These are phyloP conservation scores for Leccinum solheimii DNA, from an alignment of 1,284 basidiomycete genomes.

Conservation along the genomic window DNA sequence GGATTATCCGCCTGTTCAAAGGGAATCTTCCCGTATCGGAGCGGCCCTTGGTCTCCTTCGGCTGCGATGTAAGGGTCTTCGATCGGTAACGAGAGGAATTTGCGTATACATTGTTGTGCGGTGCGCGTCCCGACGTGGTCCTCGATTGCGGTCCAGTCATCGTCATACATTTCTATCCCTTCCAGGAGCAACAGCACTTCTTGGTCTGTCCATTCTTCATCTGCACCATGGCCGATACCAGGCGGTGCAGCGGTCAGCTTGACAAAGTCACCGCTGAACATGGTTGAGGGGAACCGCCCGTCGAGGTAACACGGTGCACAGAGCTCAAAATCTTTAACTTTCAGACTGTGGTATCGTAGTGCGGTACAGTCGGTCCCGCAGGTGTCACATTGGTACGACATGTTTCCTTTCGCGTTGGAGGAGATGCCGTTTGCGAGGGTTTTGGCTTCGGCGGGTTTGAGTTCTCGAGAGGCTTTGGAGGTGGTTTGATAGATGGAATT, in stretches of 20 bases:
- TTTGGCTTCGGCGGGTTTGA: conserved; percentile 66
- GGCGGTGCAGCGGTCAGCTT: conserved; percentile 67
- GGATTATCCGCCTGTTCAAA: conserved; percentile 97
- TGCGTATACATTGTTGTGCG: conserved; percentile 93
- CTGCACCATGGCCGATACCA: conserved; percentile 43
- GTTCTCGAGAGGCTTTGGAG: conserved; percentile 71
- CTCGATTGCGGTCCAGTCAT: conserved; percentile 92
- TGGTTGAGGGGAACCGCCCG: conserved; percentile 92
- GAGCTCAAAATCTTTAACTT: conserved; percentile 88
- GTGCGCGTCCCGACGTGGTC: conserved; percentile 91
- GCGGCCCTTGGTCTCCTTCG: conserved; percentile 75
- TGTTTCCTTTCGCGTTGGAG: conserved; percentile 46
- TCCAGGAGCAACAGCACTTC: conserved; percentile 89
- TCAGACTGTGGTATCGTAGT: conserved; percentile 90
- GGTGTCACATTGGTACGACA: conserved; percentile 85
- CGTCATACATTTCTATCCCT: conserved; percentile 97
- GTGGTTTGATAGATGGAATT: conserved; percentile 88
- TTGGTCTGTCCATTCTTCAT: conserved; percentile 81
- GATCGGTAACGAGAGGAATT: conserved; percentile 96
- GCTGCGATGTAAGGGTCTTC: conserved; percentile 87
- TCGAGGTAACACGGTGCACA: conserved; percentile 93
- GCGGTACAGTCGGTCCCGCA: conserved; percentile 92
- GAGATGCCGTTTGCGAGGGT: conserved; percentile 60
- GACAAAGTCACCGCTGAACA: conserved; percentile 98
- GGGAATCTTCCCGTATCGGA: conserved; percentile 80